Base-by-base conservation (phyloP, 1,139 yeast genomes). In the Candida tunisiensis region DNA sequence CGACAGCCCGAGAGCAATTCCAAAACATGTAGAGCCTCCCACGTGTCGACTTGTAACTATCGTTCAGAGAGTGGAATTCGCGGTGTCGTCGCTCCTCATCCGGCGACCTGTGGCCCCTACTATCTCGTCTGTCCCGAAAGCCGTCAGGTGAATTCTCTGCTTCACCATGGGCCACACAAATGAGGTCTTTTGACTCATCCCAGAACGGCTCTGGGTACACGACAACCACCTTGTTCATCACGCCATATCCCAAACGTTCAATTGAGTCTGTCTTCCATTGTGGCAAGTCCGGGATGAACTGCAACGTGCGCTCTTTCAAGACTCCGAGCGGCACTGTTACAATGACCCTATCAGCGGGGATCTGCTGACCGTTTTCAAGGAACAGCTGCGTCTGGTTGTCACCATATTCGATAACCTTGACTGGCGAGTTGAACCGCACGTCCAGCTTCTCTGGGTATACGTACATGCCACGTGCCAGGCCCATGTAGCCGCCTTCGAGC, bases 251-350 rank as follows among this genome's bases (percentile, higher is more conserved):
- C 4, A 58, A 44, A 2, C 57, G 41, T 29, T 49, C 51, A 22
- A 58, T 57, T 15, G 60, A 49, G 28, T 53, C 54, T 6, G 45
- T 35, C 31, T 58, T 58, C 57, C 59, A 52, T 22, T 51, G 55
- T 6, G 63, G 63, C 10, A 58, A 35, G 26, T 54, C 59, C 1
- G 64, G 64, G 25, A 51, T 50, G 31, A 58, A 58, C 35, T 53
- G 57, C 21, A 58, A 41, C 3, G 49, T 34, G 8, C 57, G 42
- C 19, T 47, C 47, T 34, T 58, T 58, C 23, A 58, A 39, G 2
- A 57, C 57, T 1, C 63, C 63, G 3, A 58, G 42, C 1, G 64
- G 64, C 1, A 51, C 55, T 1, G 62, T 55, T 15, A 56, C 44
- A 2, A 57, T 44, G 5, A 53, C 56, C 8, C 55, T 43, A 30